Conservation (phyloP, 345 rosid genomes). For the Schrenkiella parvula region DNA sequence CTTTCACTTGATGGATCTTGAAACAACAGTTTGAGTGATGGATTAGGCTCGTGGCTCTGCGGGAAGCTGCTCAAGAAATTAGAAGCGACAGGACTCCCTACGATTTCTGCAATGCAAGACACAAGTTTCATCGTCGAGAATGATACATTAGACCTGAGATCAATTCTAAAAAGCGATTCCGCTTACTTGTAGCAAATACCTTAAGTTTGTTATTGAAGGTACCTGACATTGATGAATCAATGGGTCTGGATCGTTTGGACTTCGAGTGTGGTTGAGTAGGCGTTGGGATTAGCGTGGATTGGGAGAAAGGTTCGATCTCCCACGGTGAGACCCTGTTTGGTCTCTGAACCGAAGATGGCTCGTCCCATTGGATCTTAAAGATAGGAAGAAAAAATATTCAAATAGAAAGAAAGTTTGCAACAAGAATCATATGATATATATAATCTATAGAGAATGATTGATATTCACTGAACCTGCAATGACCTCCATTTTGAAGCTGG, state of each 20-base stretch:
- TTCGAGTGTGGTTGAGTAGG: constrained; percentile 46
- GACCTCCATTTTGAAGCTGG: constrained; percentile 70
- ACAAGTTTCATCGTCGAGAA: not conserved
- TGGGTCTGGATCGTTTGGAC: constrained; percentile 56
- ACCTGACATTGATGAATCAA: constrained; percentile 47
- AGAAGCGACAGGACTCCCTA: constrained; percentile 44
- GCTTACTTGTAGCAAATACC: too few species aligned
- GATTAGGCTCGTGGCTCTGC: constrained; percentile 39
- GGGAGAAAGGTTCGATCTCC: constrained; percentile 66
- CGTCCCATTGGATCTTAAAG: constrained; percentile 76
- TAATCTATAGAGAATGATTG: not conserved
- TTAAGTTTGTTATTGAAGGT: not conserved
- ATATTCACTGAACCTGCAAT: constrained; percentile 49
- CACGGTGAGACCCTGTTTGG: constrained; percentile 79
- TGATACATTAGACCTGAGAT: too few species aligned
- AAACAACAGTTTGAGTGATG: constrained; percentile 16
- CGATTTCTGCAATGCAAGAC: constrained; percentile 36
- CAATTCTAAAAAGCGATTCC: too few species aligned
- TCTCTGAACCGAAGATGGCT: constrained; percentile 59
- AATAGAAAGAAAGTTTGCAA: not conserved
- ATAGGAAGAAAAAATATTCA: not conserved
- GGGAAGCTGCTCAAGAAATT: constrained; percentile 43
- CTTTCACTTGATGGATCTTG: constrained; percentile 39
- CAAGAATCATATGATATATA: not conserved
- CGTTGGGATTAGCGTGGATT: constrained; percentile 33